Conservation (phyloP, 228 moss, liverwort and hornwort genomes). For the Sphagnum magellanicum region DNA sequence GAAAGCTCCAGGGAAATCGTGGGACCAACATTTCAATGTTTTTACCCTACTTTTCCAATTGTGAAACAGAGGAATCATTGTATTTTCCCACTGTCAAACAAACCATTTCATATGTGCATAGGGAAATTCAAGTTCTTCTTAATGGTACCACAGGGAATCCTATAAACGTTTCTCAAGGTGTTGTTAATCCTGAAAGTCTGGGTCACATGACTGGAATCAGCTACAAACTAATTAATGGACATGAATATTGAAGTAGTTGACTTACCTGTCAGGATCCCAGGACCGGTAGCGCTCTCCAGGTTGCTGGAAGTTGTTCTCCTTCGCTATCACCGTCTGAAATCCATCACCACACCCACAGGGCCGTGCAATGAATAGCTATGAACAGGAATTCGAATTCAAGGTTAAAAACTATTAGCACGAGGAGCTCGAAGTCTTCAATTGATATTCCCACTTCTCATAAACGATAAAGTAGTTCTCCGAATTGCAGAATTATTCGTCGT, state of each 20-base stretch:
- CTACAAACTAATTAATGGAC: neutral
- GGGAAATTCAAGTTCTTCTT: neutral
- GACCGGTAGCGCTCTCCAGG: conserved; percentile 52
- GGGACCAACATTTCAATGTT: too few species aligned
- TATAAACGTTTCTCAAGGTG: too few species aligned
- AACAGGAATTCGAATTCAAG: neutral
- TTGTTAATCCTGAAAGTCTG: neutral
- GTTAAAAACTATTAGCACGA: neutral
- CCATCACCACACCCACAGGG: neutral
- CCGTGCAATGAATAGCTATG: neutral
- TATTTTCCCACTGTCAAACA: too few species aligned
- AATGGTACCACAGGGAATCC: too few species aligned
- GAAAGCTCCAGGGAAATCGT: too few species aligned
- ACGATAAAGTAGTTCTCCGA: neutral
- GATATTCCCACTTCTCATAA: neutral
- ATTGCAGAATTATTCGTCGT: neutral
- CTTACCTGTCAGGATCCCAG: conserved; percentile 52
- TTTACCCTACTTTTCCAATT: too few species aligned
- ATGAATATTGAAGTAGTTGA: neutral
- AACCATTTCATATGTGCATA: neutral
- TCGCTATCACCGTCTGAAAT: conserved; percentile 34
- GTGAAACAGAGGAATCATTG: too few species aligned
- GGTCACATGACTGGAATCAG: neutral
- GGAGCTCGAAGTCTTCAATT: neutral
- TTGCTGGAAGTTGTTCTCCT: conserved; percentile 74